These are phyloP conservation scores for Nakazawaea laoshanensis DNA, from an alignment of 805 yeast genomes.

Conservation along the genomic window DNA sequence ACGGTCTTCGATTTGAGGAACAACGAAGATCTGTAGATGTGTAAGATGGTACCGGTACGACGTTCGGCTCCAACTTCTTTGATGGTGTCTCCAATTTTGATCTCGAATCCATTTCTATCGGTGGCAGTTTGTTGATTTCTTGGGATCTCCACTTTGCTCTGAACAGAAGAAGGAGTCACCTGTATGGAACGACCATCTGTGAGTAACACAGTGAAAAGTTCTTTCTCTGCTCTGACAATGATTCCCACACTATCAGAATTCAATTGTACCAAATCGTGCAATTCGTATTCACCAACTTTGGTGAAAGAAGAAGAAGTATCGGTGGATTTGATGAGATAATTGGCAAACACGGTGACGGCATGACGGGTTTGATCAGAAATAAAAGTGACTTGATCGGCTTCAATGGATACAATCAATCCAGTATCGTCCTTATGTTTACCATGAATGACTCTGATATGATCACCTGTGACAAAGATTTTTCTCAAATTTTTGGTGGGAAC, in stretches of 20 bases:
- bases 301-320: slow-evolving; percentile 68
- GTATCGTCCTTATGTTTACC: slow-evolving; percentile 93
- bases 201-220: slow-evolving; percentile 68
- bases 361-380: slow-evolving; percentile 82
- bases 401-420: slow-evolving; percentile 81
- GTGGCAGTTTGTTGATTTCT: slow-evolving; percentile 75
- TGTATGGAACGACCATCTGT: slow-evolving; percentile 72
- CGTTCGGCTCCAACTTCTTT: slow-evolving; percentile 77
- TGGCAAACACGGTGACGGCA: slow-evolving; percentile 89
- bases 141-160: slow-evolving; percentile 59
- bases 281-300: slow-evolving; percentile 67
- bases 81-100: slow-evolving; percentile 89
- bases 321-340: slow-evolving; percentile 84
- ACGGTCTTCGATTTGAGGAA: slow-evolving; percentile 77
- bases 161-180: slow-evolving; percentile 74
- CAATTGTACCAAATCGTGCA: slow-evolving; percentile 84
- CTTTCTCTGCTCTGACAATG: slow-evolving; percentile 84
- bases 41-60: slow-evolving; percentile 82
- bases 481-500: slow-evolving; percentile 77
- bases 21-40: slow-evolving; percentile 71
- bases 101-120: slow-evolving; percentile 76
- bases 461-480: slow-evolving; percentile 84
- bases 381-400: slow-evolving; percentile 80
- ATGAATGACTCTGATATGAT: slow-evolving; percentile 85
- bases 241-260: slow-evolving; percentile 85